Percentiles rank a stretch among this genome's conserved stretches.
phyloP scores from a whole-genome alignment of 148 eudicot species.

The Fagopyrum tataricum region DNA sequence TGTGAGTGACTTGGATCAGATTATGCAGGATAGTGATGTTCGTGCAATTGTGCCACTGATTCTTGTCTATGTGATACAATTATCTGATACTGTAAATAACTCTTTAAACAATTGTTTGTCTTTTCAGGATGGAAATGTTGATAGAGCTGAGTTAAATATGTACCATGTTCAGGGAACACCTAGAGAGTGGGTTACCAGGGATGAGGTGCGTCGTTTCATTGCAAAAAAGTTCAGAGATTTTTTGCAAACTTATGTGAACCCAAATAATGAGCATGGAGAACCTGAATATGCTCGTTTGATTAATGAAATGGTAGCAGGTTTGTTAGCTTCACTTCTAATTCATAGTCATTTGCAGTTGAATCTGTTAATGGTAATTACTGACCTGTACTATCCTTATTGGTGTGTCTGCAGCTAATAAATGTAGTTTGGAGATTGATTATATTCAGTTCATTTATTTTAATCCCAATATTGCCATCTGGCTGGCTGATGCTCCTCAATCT shows the following conservation, averaged over 20 bases:
- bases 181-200: constrained; percentile 98
- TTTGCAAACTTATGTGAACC: constrained; percentile 58
- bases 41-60: constrained; percentile 11
- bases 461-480: constrained; percentile 96
- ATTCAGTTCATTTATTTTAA: constrained; percentile 74
- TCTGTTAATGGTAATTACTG: background rate
- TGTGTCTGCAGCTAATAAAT: constrained; percentile 66
- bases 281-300: constrained; percentile 64
- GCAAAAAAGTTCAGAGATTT: constrained; percentile 84
- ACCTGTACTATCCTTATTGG: background rate
- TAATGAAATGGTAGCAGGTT: constrained; percentile 95
- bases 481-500: constrained; percentile 96
- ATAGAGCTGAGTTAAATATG: constrained; percentile 81
- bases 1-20: constrained; percentile 74
- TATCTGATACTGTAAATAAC: background rate
- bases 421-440: constrained; percentile 94
- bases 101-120: background rate
- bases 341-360: constrained; percentile 18
- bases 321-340: background rate
- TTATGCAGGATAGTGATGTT: constrained; percentile 75
- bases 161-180: constrained; percentile 86
- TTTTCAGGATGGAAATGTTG: constrained; percentile 72
- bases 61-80: background rate
- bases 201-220: constrained; percentile 92
- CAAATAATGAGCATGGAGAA: constrained; percentile 58